Base-by-base conservation (phyloP, 768 basidiomycete genomes). In the Antrodiella citrinella region DNA sequence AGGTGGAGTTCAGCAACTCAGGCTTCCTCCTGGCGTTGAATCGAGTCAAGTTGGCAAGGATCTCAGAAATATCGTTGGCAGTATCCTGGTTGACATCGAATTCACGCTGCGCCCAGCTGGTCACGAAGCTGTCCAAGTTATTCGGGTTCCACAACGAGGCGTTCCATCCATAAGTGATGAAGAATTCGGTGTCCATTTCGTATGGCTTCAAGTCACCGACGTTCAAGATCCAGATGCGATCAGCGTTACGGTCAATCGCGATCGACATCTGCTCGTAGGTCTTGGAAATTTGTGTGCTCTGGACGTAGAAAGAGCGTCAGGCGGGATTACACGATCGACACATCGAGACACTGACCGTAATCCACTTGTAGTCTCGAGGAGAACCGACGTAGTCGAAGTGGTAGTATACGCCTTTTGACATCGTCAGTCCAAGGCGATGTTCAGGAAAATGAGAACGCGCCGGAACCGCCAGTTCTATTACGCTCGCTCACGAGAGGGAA, bases 201-300 rank as follows among this genome's bases (percentile, higher is more conserved):
- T 81, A 81, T 2, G 83, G 84, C 61, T 86, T 86, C 47, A 88
- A 65, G 56, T 86, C 84, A 13, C 86, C 86, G 49, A 88, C 84
- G 60, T 86, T 88, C 49, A 88, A 63, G 41, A 88, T 75, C 82
- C 83, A 86, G 43, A 88, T 66, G 13, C 70, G 70, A 11, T 69
- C 75, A 5, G 82, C 81, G 22, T 80, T 68, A 22, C 79, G 75
- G 15, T 77, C 75, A 11, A 78, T 71, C 0, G 83, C 80, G 19
- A 84, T 68, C 20, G 81, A 80, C 74, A 88, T 75, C 68, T 86
- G 83, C 55, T 88, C 82, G 62, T 75, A 80, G 4, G 77, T 72
- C 77, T 79, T 79, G 40, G 76, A 65, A 10, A 81, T 67, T 67
- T 77, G 78, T 19, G 70, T 75, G 42, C 69, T 76, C 76, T 80